These are phyloP conservation scores for Przewalskia tangutica DNA, from an alignment of 257 asterid species.

Conservation along the genomic window DNA sequence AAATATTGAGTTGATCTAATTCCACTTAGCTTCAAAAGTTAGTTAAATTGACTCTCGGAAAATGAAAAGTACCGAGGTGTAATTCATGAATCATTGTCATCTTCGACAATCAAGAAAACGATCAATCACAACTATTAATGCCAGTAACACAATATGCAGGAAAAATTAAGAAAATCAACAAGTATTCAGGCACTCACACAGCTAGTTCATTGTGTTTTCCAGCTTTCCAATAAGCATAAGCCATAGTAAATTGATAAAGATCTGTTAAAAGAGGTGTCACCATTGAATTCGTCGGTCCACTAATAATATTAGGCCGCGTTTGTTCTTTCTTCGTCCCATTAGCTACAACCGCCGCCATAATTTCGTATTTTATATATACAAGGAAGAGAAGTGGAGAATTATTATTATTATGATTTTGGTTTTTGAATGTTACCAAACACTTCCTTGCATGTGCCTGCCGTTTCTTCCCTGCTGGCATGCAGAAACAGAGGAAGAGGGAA, in stretches of 20 bases:
- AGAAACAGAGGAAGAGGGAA: neutral
- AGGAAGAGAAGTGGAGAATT: neutral
- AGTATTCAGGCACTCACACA: constrained; percentile 37
- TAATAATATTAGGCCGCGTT: constrained; percentile 8
- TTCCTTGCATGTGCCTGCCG: neutral
- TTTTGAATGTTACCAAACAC: neutral
- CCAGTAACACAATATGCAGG: no score
- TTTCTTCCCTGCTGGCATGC: neutral
- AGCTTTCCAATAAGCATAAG: constrained; percentile 98
- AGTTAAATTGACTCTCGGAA: no score
- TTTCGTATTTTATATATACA: no score
- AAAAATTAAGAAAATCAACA: neutral
- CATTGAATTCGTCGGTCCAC: constrained; percentile 86
- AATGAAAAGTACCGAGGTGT: no score
- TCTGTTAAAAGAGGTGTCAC: constrained; percentile 93
- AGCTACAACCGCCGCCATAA: neutral
- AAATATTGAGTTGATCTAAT: no score
- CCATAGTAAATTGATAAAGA: constrained; percentile 96
- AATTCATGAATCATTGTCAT: no score
- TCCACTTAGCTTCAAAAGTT: no score
- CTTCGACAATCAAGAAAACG: no score
- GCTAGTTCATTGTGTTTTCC: constrained; percentile 84
- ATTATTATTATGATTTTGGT: neutral
- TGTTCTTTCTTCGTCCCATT: neutral
- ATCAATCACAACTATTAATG: no score